Base-by-base conservation (phyloP, 1,139 yeast genomes). In the Magnusiomyces fungicola region DNA sequence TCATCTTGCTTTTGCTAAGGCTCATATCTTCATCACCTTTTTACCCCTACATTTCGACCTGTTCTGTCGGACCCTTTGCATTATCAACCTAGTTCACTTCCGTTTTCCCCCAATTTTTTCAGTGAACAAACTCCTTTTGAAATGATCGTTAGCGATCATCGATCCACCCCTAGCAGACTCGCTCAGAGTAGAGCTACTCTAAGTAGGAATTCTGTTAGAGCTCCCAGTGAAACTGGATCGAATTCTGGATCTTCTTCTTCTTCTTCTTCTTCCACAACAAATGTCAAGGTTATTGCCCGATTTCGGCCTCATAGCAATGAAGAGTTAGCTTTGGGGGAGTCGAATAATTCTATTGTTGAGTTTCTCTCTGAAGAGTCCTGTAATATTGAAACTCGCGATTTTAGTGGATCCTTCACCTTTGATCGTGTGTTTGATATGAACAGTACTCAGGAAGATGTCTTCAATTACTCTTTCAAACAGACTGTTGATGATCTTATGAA, bases 401-500 rank as follows among this genome's bases (percentile, higher is more conserved):
- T 51, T 41, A 50, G 48, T 12, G 67, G 68, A 12, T 64, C 68
- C 1, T 87, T 80, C 59, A 73, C 81, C 0, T 88, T 80, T 63
- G 96, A 88, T 63, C 68, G 78, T 25, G 82, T 86, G 0, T 86
- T 86, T 58, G 75, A 69, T 23, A 69, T 73, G 1, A 61, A 63
- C 0, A 55, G 81, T 2, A 58, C 74, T 1, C 95, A 86, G 60
- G 58, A 62, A 5, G 81, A 81, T 10, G 69, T 89, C 2, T 86
- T 81, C 61, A 74, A 80, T 7, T 78, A 74, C 60, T 75, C 87
- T 1, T 74, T 83, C 16, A 63, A 69, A 44, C 78, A 73, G 41
- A 79, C 79, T 2, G 82, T 82, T 2, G 82, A 80, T 45, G 90
- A 83, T 56, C 71, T 87, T 38, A 73, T 87, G 55, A 72, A 75